Evolutionary conservation across 257 asterid species (phyloP), one percentile per base, ranked within the genome.

Genomic region (Verbascum thapsus): DNA sequence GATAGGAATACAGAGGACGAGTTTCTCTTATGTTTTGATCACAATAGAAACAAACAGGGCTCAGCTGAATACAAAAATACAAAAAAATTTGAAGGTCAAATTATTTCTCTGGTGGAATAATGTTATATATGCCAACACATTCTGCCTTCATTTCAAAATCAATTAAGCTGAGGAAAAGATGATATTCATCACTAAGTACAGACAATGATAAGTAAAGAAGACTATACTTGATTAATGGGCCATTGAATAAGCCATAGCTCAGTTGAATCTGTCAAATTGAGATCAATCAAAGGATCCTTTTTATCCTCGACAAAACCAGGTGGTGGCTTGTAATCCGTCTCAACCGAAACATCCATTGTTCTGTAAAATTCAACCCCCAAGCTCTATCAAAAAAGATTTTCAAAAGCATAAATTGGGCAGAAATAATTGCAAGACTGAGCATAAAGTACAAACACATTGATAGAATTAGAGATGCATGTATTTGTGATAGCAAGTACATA

Each of bases 181-280:
- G 8, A 22, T 44, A 32, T 13, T 26, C 32, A 1, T 26, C 32
- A 1, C 3, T 26, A 26, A 26, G 32, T 8, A 49, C 23, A 10
- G 37, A 8, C 9, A 51, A 15, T 4, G 12, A 8, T 0, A 10
- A 7, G 18, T 4, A 43, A 48, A 40, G 4, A 10, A 7, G 10
- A 61, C 17, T 8, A 39, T 70, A 74, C 80, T 32, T 74, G 78
- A 72, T 69, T 75, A 44, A 58, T 17, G n/a, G 87, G 87, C 80
- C 80, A 78, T 6, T 81, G 84, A 42, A 81, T 52, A 23, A 81
- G 87, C 84, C 87, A 81, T 17, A 81, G 74, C 67, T 81, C 86
- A 0, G 79, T 77, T 7, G 86, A 77, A 55, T 78, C 82, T 0
- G 58, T 60, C 18, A 56, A 30, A 22, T 73, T 19, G 49, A 74